These are phyloP conservation scores for Bipolaris zeicola DNA, from an alignment of 2,329 filamentous ascomycete genomes.

Conservation along the genomic window DNA sequence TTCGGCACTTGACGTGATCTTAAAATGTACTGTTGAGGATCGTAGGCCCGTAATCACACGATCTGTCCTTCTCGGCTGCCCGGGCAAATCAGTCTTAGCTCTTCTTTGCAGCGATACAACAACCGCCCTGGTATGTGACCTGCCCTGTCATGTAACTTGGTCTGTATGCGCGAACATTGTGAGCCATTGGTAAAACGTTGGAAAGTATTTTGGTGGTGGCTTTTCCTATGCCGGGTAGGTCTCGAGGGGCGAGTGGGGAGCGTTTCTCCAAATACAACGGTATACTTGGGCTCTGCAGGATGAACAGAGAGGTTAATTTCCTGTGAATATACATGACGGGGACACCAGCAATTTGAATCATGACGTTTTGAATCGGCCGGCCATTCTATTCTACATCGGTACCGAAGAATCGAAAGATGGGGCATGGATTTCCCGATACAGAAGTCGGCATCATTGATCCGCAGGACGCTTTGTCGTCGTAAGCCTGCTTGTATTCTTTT, in stretches of 20 bases:
- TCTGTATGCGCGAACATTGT: not conserved
- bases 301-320: not conserved
- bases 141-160: not conserved
- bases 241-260: not conserved
- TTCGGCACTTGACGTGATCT: slow-evolving; percentile 4
- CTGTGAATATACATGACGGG: not conserved
- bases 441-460: not conserved
- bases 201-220: not conserved
- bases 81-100: not conserved
- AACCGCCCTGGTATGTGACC: not conserved
- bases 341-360: not conserved
- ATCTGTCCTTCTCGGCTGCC: not conserved
- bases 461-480: not conserved
- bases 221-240: not conserved
- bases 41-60: slow-evolving; percentile 1
- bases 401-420: not conserved
- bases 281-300: not conserved
- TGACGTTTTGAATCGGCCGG: not conserved
- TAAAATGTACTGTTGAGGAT: slow-evolving; percentile 1
- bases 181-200: not conserved
- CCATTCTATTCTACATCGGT: not conserved
- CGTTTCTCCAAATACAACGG: not conserved
- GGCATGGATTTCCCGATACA: not conserved
- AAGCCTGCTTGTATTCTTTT: not conserved
- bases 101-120: slow-evolving; percentile 1